Conservation (phyloP, 2,329 filamentous ascomycete genomes). For the Blumeriella jaapii region DNA sequence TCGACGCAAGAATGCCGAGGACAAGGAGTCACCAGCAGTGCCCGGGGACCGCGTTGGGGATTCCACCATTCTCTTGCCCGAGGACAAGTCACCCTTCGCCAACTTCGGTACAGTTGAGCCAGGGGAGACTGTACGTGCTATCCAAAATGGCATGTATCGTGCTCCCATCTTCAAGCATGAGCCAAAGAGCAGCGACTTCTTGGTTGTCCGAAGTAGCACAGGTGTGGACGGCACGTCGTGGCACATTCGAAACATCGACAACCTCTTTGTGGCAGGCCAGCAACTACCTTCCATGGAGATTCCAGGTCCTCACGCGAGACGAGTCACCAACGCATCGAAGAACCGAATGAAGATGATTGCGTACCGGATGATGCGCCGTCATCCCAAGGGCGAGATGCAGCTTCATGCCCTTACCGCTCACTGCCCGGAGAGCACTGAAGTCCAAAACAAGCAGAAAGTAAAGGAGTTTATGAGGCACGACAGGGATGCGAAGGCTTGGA, state of each 20-base stretch:
- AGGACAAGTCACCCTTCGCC: slow-evolving; percentile 92
- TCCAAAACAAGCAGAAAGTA: slow-evolving; percentile 92
- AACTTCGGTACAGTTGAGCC: slow-evolving; percentile 89
- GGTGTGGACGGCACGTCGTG: slow-evolving; percentile 67
- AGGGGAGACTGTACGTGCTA: slow-evolving; percentile 78
- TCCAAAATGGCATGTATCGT: slow-evolving; percentile 92
- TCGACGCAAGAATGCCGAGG: slow-evolving; percentile 62
- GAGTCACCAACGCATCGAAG: slow-evolving; percentile 94
- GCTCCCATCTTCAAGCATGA: slow-evolving; percentile 87
- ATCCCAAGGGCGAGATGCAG: slow-evolving; percentile 54
- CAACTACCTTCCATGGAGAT: slow-evolving; percentile 87
- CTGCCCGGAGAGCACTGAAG: slow-evolving; percentile 84
- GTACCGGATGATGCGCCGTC: slow-evolving; percentile 76
- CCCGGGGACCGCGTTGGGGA: slow-evolving; percentile 67
- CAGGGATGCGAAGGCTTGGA: slow-evolving; percentile 76
- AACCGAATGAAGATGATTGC: slow-evolving; percentile 94
- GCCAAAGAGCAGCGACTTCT: slow-evolving; percentile 68
- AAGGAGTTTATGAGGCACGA: slow-evolving; percentile 93
- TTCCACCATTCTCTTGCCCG: slow-evolving; percentile 73
- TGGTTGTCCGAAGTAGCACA: slow-evolving; percentile 74
- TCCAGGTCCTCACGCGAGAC: slow-evolving; percentile 83
- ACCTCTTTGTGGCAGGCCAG: slow-evolving; percentile 84
- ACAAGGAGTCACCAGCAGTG: slow-evolving; percentile 30
- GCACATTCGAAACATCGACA: slow-evolving; percentile 80
- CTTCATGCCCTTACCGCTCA: slow-evolving; percentile 84